Evolutionary conservation across 2,329 filamentous ascomycete species (phyloP).

Genomic region (Colletotrichum abscissum): DNA sequence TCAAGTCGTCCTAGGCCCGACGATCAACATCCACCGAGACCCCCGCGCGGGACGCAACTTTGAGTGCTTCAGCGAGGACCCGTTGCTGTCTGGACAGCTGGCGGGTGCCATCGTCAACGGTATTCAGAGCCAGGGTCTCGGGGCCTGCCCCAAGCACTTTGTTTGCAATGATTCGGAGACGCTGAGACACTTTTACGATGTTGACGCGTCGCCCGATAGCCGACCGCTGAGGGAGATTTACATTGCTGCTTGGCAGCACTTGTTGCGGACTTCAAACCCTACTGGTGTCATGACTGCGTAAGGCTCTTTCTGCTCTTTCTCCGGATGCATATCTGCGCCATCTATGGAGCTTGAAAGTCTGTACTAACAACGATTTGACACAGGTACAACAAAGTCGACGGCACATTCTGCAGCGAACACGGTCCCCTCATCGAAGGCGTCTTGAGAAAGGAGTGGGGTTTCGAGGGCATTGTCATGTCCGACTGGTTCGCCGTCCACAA

Average conservation of each 20-base stretch:
- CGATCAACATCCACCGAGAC: conserved; percentile 56
- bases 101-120: conserved; percentile 52
- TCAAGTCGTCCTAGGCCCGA: conserved; percentile 77
- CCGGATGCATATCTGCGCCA: too few relatives aligned
- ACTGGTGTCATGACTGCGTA: conserved; percentile 37
- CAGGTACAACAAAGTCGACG: conserved; percentile 44
- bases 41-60: conserved; percentile 56
- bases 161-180: conserved; percentile 49
- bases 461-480: conserved; percentile 47
- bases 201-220: conserved; percentile 16
- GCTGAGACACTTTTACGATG: conserved; percentile 36
- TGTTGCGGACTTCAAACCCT: conserved; percentile 33
- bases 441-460: conserved; percentile 47
- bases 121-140: conserved; percentile 49
- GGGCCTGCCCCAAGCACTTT: conserved; percentile 53
- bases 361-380: not conserved
- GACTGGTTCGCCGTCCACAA: conserved; percentile 49
- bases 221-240: conserved; percentile 37
- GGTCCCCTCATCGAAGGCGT: conserved; percentile 38
- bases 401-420: conserved; percentile 39
- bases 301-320: not conserved
- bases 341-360: too few relatives aligned
- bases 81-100: conserved; percentile 53
- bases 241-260: conserved; percentile 37
- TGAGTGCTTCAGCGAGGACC: conserved; percentile 56